These are phyloP conservation scores for Fusarium keratoplasticum DNA, from an alignment of 2,329 filamentous ascomycete genomes.

Conservation along the genomic window DNA sequence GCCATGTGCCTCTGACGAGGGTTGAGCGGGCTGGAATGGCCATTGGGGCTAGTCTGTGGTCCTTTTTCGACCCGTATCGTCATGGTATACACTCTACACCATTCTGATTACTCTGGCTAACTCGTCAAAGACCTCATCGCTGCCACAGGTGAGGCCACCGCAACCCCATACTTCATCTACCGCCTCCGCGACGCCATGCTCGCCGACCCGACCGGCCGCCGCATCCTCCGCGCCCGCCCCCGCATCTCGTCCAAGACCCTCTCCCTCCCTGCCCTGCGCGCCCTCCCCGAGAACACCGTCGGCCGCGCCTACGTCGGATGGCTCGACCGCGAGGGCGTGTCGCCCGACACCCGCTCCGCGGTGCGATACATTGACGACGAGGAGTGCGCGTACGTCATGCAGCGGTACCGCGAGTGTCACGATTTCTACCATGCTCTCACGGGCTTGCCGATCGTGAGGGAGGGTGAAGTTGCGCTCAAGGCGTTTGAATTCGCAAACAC, in stretches of 20 bases:
- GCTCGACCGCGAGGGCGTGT: constrained; percentile 94
- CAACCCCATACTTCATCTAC: constrained; percentile 94
- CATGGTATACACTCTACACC: constrained; percentile 65
- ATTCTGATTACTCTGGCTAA: neutral
- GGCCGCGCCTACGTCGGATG: constrained; percentile 87
- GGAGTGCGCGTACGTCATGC: constrained; percentile 98
- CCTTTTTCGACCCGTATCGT: constrained; percentile 80
- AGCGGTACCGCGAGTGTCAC: constrained; percentile 96
- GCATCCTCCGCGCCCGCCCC: constrained; percentile 90
- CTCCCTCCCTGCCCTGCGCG: constrained; percentile 75
- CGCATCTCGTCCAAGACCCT: constrained; percentile 84
- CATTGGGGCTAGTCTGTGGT: constrained; percentile 71
- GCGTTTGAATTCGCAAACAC: constrained; percentile 98
- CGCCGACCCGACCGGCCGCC: constrained; percentile 81
- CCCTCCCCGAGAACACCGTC: constrained; percentile 78
- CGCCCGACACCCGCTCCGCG: constrained; percentile 84
- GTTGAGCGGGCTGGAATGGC: constrained; percentile 81
- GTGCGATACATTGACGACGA: constrained; percentile 95
- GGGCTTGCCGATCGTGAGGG: constrained; percentile 88
- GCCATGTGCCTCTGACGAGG: constrained; percentile 88
- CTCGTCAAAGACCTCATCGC: constrained; percentile 82
- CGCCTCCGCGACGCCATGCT: constrained; percentile 95
- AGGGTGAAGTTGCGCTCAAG: constrained; percentile 97
- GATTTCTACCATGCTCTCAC: constrained; percentile 98
- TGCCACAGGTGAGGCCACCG: constrained; percentile 91